Conservation (phyloP, 768 basidiomycete species). For the Daedaleopsis sinensis region DNA sequence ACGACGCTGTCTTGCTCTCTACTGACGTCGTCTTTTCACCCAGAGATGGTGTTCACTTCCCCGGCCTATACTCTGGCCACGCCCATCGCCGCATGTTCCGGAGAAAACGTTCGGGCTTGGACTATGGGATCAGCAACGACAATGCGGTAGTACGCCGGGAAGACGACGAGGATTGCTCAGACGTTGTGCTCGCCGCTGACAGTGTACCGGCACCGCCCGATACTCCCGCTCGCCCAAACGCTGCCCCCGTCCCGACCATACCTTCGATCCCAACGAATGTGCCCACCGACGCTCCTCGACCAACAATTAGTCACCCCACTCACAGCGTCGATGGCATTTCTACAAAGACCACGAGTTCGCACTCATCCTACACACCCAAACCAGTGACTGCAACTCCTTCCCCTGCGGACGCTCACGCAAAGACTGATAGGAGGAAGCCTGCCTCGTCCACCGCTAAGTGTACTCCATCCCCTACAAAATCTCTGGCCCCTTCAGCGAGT, state of each 20-base stretch:
- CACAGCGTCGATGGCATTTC: not conserved
- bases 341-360: not conserved
- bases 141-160: not conserved
- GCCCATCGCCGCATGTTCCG: conserved; percentile 23
- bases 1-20: not conserved
- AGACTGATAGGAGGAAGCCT: conserved; percentile 16
- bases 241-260: too few species aligned
- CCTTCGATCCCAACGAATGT: too few species aligned
- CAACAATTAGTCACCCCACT: not conserved
- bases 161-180: not conserved
- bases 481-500: conserved; percentile 55
- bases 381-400: conserved; percentile 33
- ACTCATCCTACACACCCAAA: conserved; percentile 11
- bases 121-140: not conserved
- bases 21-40: conserved; percentile 1
- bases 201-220: not conserved
- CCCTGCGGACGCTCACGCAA: conserved; percentile 31
- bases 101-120: conserved; percentile 1
- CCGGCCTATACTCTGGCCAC: not conserved
- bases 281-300: too few species aligned
- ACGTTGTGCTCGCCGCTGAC: not conserved
- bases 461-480: conserved; percentile 51
- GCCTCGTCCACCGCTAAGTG: conserved; percentile 32
- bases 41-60: not conserved
- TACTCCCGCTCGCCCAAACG: not conserved